Conservation (phyloP, 306 rosid genomes). For the Gillenia trifoliata region DNA sequence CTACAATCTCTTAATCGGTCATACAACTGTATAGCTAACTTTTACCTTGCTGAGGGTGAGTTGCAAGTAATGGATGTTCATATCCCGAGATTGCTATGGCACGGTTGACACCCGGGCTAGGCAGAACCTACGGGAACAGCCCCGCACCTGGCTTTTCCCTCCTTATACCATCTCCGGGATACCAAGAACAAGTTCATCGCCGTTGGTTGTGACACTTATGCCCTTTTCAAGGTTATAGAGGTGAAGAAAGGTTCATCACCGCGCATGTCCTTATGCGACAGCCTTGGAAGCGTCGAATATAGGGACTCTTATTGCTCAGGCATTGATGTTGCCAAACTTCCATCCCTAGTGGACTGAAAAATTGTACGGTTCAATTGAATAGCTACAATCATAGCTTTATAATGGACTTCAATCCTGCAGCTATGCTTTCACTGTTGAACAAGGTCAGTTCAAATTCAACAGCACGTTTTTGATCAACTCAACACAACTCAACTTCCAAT, state of each 20-base stretch:
- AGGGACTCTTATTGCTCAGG: neutral
- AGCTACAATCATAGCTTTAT: neutral
- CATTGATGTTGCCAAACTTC: neutral
- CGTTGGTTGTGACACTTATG: slow-evolving; percentile 13
- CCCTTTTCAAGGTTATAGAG: neutral
- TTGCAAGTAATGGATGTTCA: neutral
- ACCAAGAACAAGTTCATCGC: slow-evolving; percentile 5
- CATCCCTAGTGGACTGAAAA: neutral
- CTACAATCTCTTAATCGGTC: neutral
- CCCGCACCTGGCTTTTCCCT: neutral
- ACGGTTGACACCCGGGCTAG: neutral
- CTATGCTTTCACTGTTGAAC: slow-evolving; percentile 13
- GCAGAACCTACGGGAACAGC: rapidly evolving
- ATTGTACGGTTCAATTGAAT: neutral
- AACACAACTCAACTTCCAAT: neutral
- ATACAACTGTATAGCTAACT: neutral
- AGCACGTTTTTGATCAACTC: neutral
- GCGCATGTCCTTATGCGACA: neutral
- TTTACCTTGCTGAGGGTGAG: neutral
- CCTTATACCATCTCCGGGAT: neutral
- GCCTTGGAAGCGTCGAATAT: neutral
- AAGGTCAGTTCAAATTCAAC: slow-evolving; percentile 1
- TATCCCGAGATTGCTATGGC: neutral
- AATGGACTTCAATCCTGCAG: slow-evolving; percentile 20
- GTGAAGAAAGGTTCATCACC: neutral